These are phyloP conservation scores for Cercospora sp. DNA, from an alignment of 2,329 filamentous ascomycete species.

Conservation along the genomic window DNA sequence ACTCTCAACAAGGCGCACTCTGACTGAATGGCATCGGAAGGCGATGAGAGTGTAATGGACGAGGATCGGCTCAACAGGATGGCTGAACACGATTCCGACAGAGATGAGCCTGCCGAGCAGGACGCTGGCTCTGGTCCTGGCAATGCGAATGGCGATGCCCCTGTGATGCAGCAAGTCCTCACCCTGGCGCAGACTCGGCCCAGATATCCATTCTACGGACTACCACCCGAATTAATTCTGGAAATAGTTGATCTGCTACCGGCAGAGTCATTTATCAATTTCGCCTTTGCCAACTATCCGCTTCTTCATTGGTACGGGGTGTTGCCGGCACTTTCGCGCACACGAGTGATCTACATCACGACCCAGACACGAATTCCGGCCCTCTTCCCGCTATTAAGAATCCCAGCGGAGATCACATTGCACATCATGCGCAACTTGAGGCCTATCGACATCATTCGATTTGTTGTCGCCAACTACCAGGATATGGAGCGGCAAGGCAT, in stretches of 20 bases:
- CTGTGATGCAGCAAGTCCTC: conserved; percentile 11
- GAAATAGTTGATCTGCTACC: conserved; percentile 46
- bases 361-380: conserved; percentile 34
- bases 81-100: neutral
- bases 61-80: neutral
- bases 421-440: conserved; percentile 43
- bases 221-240: conserved; percentile 51
- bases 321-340: conserved; percentile 37
- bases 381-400: conserved; percentile 33
- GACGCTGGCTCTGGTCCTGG: neutral
- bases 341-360: conserved; percentile 35
- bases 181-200: conserved; percentile 14
- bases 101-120: neutral
- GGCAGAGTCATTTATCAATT: conserved; percentile 45
- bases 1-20: conserved; percentile 27
- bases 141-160: neutral
- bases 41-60: neutral
- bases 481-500: conserved; percentile 38
- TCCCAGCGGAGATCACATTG: conserved; percentile 46
- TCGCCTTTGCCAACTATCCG: conserved; percentile 51
- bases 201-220: conserved; percentile 40
- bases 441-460: conserved; percentile 42
- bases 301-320: conserved; percentile 44
- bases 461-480: conserved; percentile 43
- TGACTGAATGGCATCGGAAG: conserved; percentile 26